Base-by-base conservation (phyloP, 75 land plant genomes). In the Azolla pinnata region DNA sequence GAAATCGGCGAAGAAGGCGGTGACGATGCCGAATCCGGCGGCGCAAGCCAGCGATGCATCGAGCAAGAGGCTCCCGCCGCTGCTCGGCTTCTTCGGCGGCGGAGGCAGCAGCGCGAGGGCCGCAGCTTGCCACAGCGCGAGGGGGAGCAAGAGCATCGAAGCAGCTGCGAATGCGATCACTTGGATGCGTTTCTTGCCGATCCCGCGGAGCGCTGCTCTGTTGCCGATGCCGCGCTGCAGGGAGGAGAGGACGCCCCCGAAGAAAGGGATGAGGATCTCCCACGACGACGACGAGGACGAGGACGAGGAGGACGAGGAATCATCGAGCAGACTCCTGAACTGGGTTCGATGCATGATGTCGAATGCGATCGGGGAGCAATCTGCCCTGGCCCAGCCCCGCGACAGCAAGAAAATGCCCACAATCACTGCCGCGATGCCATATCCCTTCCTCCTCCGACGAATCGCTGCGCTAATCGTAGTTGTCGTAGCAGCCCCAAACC, bases 361-460 rank as follows among this genome's bases (percentile, higher is more conserved):
- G 30, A 66, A 12, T 4, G 60, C 59, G 21, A 67, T 35, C 12
- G 69, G 31, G 1, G 64, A 75, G 40, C 70, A 70, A 14, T 56
- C 60, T 14, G 62, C 53, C 16, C 79, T 68, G 40, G 88, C 81
- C 90, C 90, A 88, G 31, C 86, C 81, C 19, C 65, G 46, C 29
- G 81, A 79, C 23, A 85, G 73, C 16, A 82, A 60, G 31, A 75
- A 25, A 52, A 85, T 29, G 8, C 80, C 80, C 19, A 50, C 0
- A 34, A 67, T 3, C 35, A 31, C 10, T n/a, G 56, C 7, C 23
- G 40, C n/a, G n/a, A 49, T 9, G 1, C 65, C 49, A 46, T 23
- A 23, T 46, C 23, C 49, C 49, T 31, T 31, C 57, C 57, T 29
- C 17, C 16, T 17, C 17, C 44, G 44, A 42, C 44, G 16, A 42